Base-by-base conservation (phyloP, 73 alveolate genomes). In the Paramecium tetraurelia region DNA sequence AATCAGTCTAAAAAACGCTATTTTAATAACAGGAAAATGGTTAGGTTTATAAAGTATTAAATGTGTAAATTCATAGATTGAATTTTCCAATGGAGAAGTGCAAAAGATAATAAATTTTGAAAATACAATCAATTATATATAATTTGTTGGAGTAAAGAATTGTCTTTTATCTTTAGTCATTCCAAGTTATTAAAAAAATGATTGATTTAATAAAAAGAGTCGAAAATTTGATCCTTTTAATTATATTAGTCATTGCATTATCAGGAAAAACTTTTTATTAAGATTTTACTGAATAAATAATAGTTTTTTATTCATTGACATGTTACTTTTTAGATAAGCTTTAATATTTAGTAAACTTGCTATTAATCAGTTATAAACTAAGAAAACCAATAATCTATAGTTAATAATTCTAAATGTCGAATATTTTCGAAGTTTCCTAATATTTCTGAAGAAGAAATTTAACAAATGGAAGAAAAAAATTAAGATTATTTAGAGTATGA, bases 11-110 rank as follows among this genome's bases (percentile, higher is more conserved):
- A 72, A 72, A 72, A 36, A 72, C 86, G 33, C 57, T 72, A 22
- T 36, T 63, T 31, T 63, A 72, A 16, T 21, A 40, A 72, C 16
- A 72, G 35, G 40, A 72, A 72, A 72, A 33, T 40, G 59, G 46
- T 36, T 72, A 33, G 46, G 33, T 36, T 29, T 72, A 72, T 72
- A 72, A 72, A 72, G 86, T 72, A 72, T 29, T 14, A 8, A 36
- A 35, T 21, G 36, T 14, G 1, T 9, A 29, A 29, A 20, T 33
- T 36, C 46, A 35, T 72, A 72, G 86, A 72, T 72, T 72, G 86
- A 72, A 40, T 35, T 72, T 72, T 40, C 59, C 46, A 72, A 72
- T 72, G 86, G 86, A 20, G 86, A 72, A 33, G 59, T 40, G 3
- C 18, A 72, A 33, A 72, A 72, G 24, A 35, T 72, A 36, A 72